phyloP scores from a whole-genome alignment of 108 stramenopile genomes.

The Epithemia pelagica region DNA sequence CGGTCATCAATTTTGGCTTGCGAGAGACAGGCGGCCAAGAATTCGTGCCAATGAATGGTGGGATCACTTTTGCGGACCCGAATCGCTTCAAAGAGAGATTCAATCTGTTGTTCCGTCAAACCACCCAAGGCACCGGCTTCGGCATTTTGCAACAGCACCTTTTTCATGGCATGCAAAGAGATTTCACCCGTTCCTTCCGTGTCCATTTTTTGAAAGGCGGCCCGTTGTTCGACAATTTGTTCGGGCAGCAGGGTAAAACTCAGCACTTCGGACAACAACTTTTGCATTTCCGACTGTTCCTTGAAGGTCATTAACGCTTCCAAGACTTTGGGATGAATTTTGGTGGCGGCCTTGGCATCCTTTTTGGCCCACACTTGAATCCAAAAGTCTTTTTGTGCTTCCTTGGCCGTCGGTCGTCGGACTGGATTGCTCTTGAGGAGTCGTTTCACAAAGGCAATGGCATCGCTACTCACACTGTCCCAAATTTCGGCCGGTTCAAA shows the following conservation, averaged over 20 bases:
- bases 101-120: constrained; percentile 69
- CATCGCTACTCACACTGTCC: constrained; percentile 56
- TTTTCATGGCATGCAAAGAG: constrained; percentile 49
- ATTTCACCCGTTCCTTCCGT: constrained; percentile 76
- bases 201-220: constrained; percentile 76
- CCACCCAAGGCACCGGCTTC: constrained; percentile 49
- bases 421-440: constrained; percentile 55
- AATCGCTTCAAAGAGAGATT: constrained; percentile 68
- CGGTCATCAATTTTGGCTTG: constrained; percentile 76
- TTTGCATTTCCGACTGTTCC: constrained; percentile 73
- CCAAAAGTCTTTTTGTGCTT: constrained; percentile 66
- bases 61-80: constrained; percentile 47
- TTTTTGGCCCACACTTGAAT: constrained; percentile 38
- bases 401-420: constrained; percentile 58
- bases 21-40: constrained; percentile 75
- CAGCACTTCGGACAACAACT: constrained; percentile 71
- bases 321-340: constrained; percentile 54
- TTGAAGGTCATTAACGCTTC: constrained; percentile 66
- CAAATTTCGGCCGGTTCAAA: constrained; percentile 78
- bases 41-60: constrained; percentile 82
- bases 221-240: constrained; percentile 62
- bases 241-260: constrained; percentile 80
- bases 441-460: constrained; percentile 58
- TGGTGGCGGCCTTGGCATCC: constrained; percentile 24
- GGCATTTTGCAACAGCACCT: constrained; percentile 57